Evolutionary conservation across 169 alveolate genomes (phyloP), one percentile per base, ranked within the genome.

Genomic region (Plasmodium reichenowi): DNA sequence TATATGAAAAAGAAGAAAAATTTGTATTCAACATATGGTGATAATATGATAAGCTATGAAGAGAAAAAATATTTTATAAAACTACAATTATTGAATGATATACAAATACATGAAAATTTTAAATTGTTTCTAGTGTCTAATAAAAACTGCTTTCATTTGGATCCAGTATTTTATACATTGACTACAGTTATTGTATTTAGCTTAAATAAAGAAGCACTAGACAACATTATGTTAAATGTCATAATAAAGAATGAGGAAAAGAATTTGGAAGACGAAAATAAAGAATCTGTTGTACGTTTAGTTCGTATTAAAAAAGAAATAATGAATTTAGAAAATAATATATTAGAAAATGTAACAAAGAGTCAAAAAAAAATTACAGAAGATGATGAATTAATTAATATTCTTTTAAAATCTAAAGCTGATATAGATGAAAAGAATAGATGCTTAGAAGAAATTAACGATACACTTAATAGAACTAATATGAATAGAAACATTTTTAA

Each of bases 391-490:
- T 73, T 86, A 54, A 86, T 86, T 59, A 86, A 86, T 15, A 70
- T 86, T 48, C 71, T 86, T 24, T 66, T 86, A 86, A 29, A 86
- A 64, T 86, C 88, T 13, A 86, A 86, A 26, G 59, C 54, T n/a
- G 72, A 86, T 71, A 86, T 86, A 59, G 88, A 86, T 60, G 88
- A 86, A 59, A 72, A 72, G 26, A 72, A 86, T 60, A 70, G 76
- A 58, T 70, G 72, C 3, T 59, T 86, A 43, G 92, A 86, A 47
- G 92, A 86, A 71, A 73, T 86, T 13, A 43, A 86, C 72, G 92
- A 86, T 7, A 86, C 92, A 29, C 56, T 86, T 52, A 86, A 45
- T 45, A 45, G 87, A 86, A 71, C 72, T 58, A 72, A 58, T 43
- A 72, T 72, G 76, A 86, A 71, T 22, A 52, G 50, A 62, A 63